Evolutionary conservation across 306 rosid species (phyloP), one percentile per base, ranked within the genome.

Genomic region (Oemleria cerasiformis): DNA sequence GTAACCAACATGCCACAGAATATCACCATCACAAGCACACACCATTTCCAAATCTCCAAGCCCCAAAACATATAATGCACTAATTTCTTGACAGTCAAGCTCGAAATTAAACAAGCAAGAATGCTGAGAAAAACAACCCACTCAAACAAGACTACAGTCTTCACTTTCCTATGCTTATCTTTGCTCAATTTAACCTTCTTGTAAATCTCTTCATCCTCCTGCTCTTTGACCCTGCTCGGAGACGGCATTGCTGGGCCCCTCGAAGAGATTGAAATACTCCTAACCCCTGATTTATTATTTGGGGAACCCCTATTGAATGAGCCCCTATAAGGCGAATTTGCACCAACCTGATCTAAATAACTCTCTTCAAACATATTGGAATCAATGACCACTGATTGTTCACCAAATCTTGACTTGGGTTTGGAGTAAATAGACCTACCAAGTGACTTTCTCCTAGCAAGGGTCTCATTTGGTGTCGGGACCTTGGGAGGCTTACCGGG

Each of bases 331-430:
- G 92, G 86, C 9, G 96, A 92, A 77, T 68, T 71, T 68, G 74
- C 72, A 50, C 61, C 79, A n/a, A 59, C 36, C 40, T 82, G 80
- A 58, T 86, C 93, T 68, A 66, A 49, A 47, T 1, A 45, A 74
- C 63, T 81, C 73, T 88, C 97, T 42, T 90, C 96, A 51, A 77
- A 67, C 61, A 72, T 14, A 7, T 77, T 47, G 30, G 79, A 68
- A 75, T 87, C 90, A 54, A 77, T 36, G 12, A 57, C 65, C 54
- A 39, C 81, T 23, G 91, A 72, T 17, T 81, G 88, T 80, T 94
- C 98, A 57, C 85, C 91, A 77, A 91, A 91, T 53, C 98, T 85
- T 67, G 98, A 89, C 82, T 91, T 94, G 65, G 98, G 88, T 71
- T 81, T 88, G 14, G 91, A 84, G 74, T 53, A 79, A 62, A 79